Evolutionary conservation across 2,329 filamentous ascomycete species (phyloP).

Genomic region (Cladobotryum mycophilum): DNA sequence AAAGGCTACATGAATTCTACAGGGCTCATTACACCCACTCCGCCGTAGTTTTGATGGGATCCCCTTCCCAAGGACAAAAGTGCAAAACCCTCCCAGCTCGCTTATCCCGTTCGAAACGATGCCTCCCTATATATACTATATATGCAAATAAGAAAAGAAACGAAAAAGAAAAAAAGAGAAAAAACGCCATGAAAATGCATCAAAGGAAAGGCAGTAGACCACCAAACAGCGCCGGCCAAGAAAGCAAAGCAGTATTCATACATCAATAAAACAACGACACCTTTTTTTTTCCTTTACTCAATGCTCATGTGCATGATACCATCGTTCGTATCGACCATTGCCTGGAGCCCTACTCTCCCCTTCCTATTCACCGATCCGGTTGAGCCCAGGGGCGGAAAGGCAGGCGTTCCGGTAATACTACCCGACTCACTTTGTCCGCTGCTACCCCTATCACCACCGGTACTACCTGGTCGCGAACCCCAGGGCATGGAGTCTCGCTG

Average conservation of each 20-base stretch:
- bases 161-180: no score
- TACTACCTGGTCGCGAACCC: conserved; percentile 64
- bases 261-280: background rate
- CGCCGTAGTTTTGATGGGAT: background rate
- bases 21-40: background rate
- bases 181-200: background rate
- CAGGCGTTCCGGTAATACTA: conserved; percentile 29
- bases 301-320: conserved; percentile 97
- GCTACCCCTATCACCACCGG: conserved; percentile 46
- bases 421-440: conserved; percentile 47
- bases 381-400: conserved; percentile 26
- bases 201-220: background rate
- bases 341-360: conserved; percentile 72
- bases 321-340: conserved; percentile 94
- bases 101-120: background rate
- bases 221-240: background rate
- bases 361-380: conserved; percentile 45
- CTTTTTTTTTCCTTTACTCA: conserved; percentile 49
- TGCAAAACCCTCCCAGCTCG: background rate
- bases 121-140: background rate
- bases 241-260: background rate
- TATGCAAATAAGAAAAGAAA: background rate
- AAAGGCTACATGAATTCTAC: background rate
- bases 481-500: conserved; percentile 65
- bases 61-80: no score